These are phyloP conservation scores for Raffaelea deltoideospora DNA, from an alignment of 2,329 filamentous ascomycete species.

Conservation along the genomic window DNA sequence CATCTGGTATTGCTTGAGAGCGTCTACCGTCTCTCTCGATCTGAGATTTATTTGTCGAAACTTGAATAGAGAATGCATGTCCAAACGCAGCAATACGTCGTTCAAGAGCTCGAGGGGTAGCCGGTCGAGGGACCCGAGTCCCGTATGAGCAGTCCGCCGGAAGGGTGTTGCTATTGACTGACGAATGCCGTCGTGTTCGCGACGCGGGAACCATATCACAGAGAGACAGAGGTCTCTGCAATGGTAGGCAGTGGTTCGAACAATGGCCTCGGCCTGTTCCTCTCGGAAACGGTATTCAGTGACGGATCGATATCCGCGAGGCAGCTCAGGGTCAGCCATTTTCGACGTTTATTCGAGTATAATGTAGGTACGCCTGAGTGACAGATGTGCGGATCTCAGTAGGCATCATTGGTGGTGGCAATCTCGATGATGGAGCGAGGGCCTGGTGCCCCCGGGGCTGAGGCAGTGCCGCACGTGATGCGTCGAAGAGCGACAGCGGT, in stretches of 20 bases:
- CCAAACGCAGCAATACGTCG: constrained; percentile 13
- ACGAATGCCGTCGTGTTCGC: constrained; percentile 13
- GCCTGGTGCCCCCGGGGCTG: too few species aligned
- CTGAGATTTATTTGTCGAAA: constrained; percentile 15
- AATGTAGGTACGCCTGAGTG: too few species aligned
- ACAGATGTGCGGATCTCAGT: too few species aligned
- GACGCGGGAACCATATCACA: constrained; percentile 18
- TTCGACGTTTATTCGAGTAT: too few species aligned
- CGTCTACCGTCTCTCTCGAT: constrained; percentile 12
- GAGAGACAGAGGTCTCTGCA: constrained; percentile 14
- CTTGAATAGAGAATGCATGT: constrained; percentile 17
- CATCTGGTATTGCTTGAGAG: constrained; percentile 13
- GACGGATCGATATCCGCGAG: constrained; percentile 10
- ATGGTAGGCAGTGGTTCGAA: constrained; percentile 15
- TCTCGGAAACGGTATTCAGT: constrained; percentile 12
- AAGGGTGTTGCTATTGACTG: constrained; percentile 16
- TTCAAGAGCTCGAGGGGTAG: constrained; percentile 18
- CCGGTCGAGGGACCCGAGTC: constrained; percentile 14
- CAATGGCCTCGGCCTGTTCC: constrained; percentile 15
- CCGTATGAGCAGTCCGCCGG: constrained; percentile 7
- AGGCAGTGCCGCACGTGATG: too few species aligned
- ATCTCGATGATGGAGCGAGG: too few species aligned
- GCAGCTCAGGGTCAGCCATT: too few species aligned
- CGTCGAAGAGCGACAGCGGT: too few species aligned
- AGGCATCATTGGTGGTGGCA: too few species aligned